phyloP scores from a whole-genome alignment of 2,329 filamentous ascomycete genomes.

The Claviceps pusilla region DNA sequence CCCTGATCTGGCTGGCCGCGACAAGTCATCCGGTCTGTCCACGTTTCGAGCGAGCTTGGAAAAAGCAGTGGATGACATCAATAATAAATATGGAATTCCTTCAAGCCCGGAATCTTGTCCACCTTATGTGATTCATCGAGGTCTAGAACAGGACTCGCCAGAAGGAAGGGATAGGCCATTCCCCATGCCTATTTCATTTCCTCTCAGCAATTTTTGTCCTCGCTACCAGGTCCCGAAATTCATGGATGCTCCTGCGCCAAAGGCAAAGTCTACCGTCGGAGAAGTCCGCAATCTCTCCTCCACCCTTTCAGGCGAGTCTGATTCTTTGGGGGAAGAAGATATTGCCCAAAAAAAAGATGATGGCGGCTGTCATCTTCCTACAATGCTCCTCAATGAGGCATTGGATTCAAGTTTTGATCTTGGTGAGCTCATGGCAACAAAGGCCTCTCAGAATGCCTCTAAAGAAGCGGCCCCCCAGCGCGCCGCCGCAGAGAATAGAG shows the following conservation, averaged over 20 bases:
- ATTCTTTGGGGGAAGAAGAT: neutral
- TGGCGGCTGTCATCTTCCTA: slow-evolving; percentile 4
- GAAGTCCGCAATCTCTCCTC: slow-evolving; percentile 6
- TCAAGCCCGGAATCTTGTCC: slow-evolving; percentile 1
- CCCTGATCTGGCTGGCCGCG: slow-evolving; percentile 12
- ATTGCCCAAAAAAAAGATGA: neutral
- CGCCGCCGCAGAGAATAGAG: neutral
- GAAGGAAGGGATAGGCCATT: neutral
- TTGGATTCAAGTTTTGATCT: slow-evolving; percentile 3
- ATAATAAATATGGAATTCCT: slow-evolving; percentile 13
- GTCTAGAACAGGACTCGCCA: neutral
- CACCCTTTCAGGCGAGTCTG: neutral
- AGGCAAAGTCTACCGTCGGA: slow-evolving; percentile 4
- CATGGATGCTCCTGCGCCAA: slow-evolving; percentile 4
- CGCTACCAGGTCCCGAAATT: slow-evolving; percentile 8
- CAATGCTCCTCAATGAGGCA: slow-evolving; percentile 6
- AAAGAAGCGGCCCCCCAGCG: neutral
- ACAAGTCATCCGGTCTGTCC: slow-evolving; percentile 8
- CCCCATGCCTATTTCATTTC: neutral
- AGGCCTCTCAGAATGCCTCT: neutral
- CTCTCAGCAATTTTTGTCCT: slow-evolving; percentile 7
- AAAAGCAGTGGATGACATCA: slow-evolving; percentile 16
- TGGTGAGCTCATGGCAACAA: slow-evolving; percentile 1
- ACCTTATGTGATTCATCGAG: neutral
- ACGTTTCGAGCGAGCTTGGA: slow-evolving; percentile 17